Base-by-base conservation (phyloP, 2,329 filamentous ascomycete genomes). In the Didymella segeticola region DNA sequence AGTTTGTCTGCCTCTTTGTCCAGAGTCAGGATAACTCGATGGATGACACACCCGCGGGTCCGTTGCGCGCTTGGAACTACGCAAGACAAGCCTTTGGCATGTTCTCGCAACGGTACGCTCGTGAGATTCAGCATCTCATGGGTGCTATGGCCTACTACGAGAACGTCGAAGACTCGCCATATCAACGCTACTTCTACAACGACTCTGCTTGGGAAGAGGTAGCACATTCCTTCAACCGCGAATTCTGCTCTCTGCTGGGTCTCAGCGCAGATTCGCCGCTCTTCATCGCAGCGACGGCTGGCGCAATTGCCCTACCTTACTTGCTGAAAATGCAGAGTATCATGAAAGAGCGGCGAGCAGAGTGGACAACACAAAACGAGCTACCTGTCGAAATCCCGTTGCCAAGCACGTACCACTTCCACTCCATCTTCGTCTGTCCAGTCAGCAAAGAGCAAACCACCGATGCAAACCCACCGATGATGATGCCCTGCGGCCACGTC, bases 401-500 rank as follows among this genome's bases (percentile, higher is more conserved):
- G 4, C 86, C 86, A 2, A 82, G 82, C 2, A 80, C 81, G 5
- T 89, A 87, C 69, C 80, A 84, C 46, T 99, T 96, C 79, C 95
- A 99, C 75, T 90, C 90, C 50, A 97, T 99, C 70, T 99, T 99
- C 71, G 95, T 99, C 34, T 99, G 95, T 70, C 95, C 95, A 0
- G 95, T 99, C 5, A 93, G 89, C 67, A 98, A 98, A 74, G 95
- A 97, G 71, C 95, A 99, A 75, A 92, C 90, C 0, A 99, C 93
- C 0, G 92, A 96, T 68, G 78, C 83, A 20, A 99, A 99, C 73
- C 95, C 95, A 10, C 92, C 95, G 2, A 96, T 98, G 89, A 95
- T 97, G 85, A 87, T 99, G 70, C 90, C 91, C 0, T 99, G 95
- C 70, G 93, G 95, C 5, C 95, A 99, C 77, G 93, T 97, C 46